Evolutionary conservation across 1,139 yeast genomes (phyloP).

Genomic region (Lipomyces yarrowii): DNA sequence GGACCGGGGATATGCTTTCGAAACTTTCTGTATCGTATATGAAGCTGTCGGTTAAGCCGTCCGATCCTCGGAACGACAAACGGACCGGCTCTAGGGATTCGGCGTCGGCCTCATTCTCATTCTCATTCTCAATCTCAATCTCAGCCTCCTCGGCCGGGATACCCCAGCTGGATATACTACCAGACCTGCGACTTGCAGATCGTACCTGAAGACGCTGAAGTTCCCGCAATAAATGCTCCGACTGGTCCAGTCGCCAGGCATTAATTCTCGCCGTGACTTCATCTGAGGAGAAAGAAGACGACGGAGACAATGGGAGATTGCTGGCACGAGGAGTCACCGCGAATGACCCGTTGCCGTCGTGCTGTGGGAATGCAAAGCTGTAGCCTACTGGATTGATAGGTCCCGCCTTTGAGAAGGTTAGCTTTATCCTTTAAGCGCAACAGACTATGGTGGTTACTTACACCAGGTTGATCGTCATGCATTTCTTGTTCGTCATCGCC

Average conservation of each 20-base stretch:
- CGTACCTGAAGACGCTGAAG: conserved; percentile 35
- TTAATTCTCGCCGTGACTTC: conserved; percentile 44
- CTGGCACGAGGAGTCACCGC: conserved; percentile 6
- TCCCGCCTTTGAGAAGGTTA: not conserved
- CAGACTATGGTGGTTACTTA: not conserved
- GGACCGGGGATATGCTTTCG: not conserved
- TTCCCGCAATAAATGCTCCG: conserved; percentile 41
- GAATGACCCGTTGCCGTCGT: conserved; percentile 40
- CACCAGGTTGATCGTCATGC: not conserved
- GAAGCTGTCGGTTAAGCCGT: not conserved
- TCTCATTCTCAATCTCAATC: not conserved
- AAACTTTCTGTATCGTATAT: conserved; percentile 1
- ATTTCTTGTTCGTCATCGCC: conserved; percentile 29
- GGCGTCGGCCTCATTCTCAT: not conserved
- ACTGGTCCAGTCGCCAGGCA: conserved; percentile 47
- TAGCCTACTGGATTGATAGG: not conserved
- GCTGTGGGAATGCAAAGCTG: conserved; percentile 29
- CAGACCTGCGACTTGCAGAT: conserved; percentile 1
- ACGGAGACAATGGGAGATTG: conserved; percentile 13
- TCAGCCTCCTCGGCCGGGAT: conserved; percentile 26
- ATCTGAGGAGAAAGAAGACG: conserved; percentile 31
- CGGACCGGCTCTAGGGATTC: not conserved
- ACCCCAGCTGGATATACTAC: conserved; percentile 27
- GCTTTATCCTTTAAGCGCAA: not conserved
- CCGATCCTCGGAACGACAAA: not conserved